Base-by-base conservation (phyloP, 192 early-diverging fungal species). In the Ramicandelaber brevisporus region DNA sequence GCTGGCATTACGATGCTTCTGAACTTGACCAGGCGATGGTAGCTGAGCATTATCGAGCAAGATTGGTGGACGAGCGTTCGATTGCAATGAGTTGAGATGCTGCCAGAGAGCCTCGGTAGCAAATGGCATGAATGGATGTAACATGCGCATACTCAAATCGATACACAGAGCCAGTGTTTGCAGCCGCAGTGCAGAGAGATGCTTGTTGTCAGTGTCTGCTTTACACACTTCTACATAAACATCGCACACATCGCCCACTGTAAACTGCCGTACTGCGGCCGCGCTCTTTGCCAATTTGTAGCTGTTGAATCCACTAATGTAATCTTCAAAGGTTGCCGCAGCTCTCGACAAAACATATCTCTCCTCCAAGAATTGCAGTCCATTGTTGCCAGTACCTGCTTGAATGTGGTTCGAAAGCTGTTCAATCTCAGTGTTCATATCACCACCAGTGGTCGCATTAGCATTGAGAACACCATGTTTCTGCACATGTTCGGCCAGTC, bases 41-140 rank as follows among this genome's bases (percentile, higher is more conserved):
- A n/a, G n/a, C n/a, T n/a, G n/a, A n/a, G n/a, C n/a, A n/a, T n/a
- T n/a, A n/a, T n/a, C n/a, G n/a, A n/a, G n/a, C n/a, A n/a, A n/a
- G n/a, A n/a, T n/a, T n/a, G n/a, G n/a, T n/a, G n/a, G n/a, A n/a
- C n/a, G n/a, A n/a, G n/a, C n/a, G n/a, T n/a, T n/a, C n/a, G n/a
- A n/a, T n/a, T n/a, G n/a, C n/a, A n/a, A n/a, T n/a, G n/a, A n/a
- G n/a, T n/a, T n/a, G n/a, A n/a, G n/a, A n/a, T n/a, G n/a, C n/a
- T n/a, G n/a, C n/a, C n/a, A n/a, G n/a, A n/a, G n/a, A n/a, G n/a
- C 90, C 66, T 96, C 90, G 8, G 87, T 88, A 9, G 93, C 45
- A 43, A 88, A 96, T 9, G 90, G 90, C 90, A 96, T 96, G 44
- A 92, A 84, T 13, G 90, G 90, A 46, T 96, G 90, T 30, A 87